A percentile compares a stretch with the other conserved stretches of the same genome.
Conservation (phyloP, 73 alveolate genomes). For the Urostyla sp. region DNA sequence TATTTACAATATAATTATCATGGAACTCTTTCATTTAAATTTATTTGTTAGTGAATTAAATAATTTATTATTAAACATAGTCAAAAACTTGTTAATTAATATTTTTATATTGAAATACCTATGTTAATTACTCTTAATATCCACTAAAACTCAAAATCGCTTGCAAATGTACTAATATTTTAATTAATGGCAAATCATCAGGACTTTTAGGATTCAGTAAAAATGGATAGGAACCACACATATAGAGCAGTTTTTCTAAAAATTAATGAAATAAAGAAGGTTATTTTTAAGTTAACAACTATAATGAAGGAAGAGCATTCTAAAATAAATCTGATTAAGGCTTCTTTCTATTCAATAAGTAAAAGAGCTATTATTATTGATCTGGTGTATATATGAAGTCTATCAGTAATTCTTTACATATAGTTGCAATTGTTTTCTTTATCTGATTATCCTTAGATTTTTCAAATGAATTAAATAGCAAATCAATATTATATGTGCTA, state of each 20-base stretch:
- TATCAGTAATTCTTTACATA: slow-evolving; percentile 10
- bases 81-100: neutral
- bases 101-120: neutral
- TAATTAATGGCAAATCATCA: neutral
- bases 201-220: slow-evolving; percentile 1
- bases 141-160: slow-evolving; percentile 7
- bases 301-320: neutral
- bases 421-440: neutral
- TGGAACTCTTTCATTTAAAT: neutral
- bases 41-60: neutral
- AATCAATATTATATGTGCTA: neutral
- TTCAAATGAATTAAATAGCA: neutral
- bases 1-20: neutral
- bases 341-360: neutral
- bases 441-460: slow-evolving; percentile 3
- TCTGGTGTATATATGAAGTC: slow-evolving; percentile 8
- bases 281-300: neutral
- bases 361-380: neutral
- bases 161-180: neutral
- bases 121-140: neutral
- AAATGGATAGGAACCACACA: neutral
- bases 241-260: slow-evolving; percentile 2
- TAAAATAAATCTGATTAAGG: neutral
- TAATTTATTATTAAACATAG: neutral
- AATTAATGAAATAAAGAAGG: neutral